Evolutionary conservation across 306 rosid species (phyloP).

Genomic region (Quercus ilex): DNA sequence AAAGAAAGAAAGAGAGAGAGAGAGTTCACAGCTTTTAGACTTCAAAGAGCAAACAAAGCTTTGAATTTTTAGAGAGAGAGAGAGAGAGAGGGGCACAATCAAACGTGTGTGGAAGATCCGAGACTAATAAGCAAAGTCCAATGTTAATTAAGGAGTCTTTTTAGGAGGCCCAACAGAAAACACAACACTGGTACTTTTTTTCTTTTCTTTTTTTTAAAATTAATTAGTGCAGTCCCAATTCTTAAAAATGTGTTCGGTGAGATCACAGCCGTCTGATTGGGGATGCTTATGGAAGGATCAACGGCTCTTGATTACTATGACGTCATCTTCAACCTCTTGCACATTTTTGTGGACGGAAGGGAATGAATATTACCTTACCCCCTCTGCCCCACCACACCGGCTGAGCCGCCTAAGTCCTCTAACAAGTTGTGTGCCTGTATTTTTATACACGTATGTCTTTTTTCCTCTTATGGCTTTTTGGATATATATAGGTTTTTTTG

Average conservation of each 20-base stretch:
- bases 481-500: no score
- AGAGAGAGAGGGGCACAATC: slow-evolving; percentile 23
- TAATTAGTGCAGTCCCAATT: slow-evolving; percentile 50
- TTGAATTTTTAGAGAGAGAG: slow-evolving; percentile 4
- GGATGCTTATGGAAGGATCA: background rate
- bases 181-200: no score
- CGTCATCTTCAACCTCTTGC: slow-evolving; percentile 30
- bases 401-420: slow-evolving; percentile 23
- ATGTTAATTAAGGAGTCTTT: slow-evolving; percentile 14
- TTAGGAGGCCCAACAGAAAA: background rate
- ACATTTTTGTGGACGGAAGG: slow-evolving; percentile 28
- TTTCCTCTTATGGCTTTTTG: no score
- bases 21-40: background rate
- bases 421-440: no score
- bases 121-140: slow-evolving; percentile 23
- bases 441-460: no score
- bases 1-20: slow-evolving; percentile 16
- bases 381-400: background rate
- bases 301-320: slow-evolving; percentile 33
- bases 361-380: slow-evolving; percentile 16
- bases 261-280: slow-evolving; percentile 36
- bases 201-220: no score
- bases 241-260: slow-evolving; percentile 20
- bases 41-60: slow-evolving; percentile 12
- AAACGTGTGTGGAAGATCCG: slow-evolving; percentile 43